Conservation (phyloP, 129 eudicot species). For the Centella asiatica region DNA sequence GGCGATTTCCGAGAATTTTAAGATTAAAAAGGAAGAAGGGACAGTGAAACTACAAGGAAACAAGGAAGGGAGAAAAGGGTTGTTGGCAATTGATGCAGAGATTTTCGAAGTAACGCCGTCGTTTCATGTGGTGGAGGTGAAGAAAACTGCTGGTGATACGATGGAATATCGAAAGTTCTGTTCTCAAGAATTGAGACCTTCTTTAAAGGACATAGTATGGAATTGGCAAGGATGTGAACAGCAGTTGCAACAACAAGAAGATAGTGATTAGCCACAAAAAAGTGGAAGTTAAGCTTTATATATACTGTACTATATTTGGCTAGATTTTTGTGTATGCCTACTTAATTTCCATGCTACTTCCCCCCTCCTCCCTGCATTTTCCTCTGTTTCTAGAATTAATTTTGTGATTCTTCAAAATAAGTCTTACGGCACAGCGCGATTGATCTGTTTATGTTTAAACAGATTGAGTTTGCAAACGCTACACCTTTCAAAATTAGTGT, state of each 20-base stretch:
- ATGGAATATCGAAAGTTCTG: slow-evolving; percentile 44
- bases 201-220: slow-evolving; percentile 32
- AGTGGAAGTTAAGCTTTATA: not conserved
- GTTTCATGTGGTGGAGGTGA: slow-evolving; percentile 53
- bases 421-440: too few species aligned
- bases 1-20: slow-evolving; percentile 17
- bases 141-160: slow-evolving; percentile 41
- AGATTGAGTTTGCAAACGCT: too few species aligned
- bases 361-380: too few species aligned
- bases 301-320: too few species aligned
- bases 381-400: too few species aligned
- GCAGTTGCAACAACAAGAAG: not conserved
- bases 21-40: slow-evolving; percentile 34
- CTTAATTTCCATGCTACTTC: too few species aligned
- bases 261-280: not conserved
- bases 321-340: too few species aligned
- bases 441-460: too few species aligned
- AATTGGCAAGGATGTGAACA: slow-evolving; percentile 2
- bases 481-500: too few species aligned
- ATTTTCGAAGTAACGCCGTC: slow-evolving; percentile 58
- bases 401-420: too few species aligned
- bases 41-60: slow-evolving; percentile 34
- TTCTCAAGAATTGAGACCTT: slow-evolving; percentile 47
- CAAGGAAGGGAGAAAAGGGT: slow-evolving; percentile 55
- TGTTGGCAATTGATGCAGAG: slow-evolving; percentile 47